Conservation (phyloP, 441 rosid species). For the Capsella rubella region DNA sequence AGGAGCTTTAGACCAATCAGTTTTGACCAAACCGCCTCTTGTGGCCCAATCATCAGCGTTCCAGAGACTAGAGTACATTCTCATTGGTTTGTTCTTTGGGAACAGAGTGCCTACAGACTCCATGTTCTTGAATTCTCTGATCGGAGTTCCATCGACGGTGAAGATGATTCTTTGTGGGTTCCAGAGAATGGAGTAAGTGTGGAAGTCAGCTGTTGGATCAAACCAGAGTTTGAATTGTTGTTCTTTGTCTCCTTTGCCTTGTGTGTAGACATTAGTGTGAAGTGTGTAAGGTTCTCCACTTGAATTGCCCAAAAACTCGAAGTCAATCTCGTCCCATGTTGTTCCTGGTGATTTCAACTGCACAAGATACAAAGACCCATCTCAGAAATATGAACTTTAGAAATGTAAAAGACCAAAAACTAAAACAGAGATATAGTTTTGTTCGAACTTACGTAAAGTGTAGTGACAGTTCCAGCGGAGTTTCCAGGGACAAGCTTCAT, state of each 20-base stretch:
- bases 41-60: conserved; percentile 56
- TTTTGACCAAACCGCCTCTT: conserved; percentile 54
- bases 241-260: conserved; percentile 73
- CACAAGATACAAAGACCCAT: neutral
- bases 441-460: conserved; percentile 49
- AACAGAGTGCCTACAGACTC: conserved; percentile 48
- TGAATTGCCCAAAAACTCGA: conserved; percentile 64
- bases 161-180: conserved; percentile 64
- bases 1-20: conserved; percentile 54
- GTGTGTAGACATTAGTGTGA: conserved; percentile 64
- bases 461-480: conserved; percentile 67
- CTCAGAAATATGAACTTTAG: neutral
- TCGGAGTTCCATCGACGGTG: conserved; percentile 50
- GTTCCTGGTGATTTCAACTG: conserved; percentile 52
- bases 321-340: conserved; percentile 67
- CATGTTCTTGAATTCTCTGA: conserved; percentile 53
- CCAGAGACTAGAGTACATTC: conserved; percentile 53
- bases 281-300: conserved; percentile 72
- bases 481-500: conserved; percentile 63
- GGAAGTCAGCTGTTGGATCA: conserved; percentile 71
- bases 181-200: conserved; percentile 74
- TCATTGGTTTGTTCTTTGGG: conserved; percentile 52
- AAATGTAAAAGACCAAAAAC: neutral
- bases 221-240: conserved; percentile 85
- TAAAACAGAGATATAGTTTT: neutral